Percentiles rank a stretch among this genome's conserved stretches.
phyloP scores from a whole-genome alignment of 768 basidiomycete genomes.

The Trametopsis cervina region DNA sequence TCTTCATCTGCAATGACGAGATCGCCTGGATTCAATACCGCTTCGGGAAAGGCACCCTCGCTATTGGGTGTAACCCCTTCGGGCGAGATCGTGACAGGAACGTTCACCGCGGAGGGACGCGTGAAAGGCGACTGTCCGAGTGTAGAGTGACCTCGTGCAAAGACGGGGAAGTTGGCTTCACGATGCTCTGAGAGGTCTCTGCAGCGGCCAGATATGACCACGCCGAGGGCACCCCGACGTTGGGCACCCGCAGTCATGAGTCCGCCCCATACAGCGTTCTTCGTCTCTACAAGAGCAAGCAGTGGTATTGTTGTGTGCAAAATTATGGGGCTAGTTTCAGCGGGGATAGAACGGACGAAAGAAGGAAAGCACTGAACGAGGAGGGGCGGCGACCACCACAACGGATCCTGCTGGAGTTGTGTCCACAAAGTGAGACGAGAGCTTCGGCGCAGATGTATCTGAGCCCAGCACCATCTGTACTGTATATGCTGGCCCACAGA shows the following conservation, averaged over 20 bases:
- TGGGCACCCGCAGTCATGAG: slow-evolving; percentile 85
- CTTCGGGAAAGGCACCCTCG: slow-evolving; percentile 42
- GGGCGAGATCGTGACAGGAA: slow-evolving; percentile 46
- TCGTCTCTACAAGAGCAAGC: slow-evolving; percentile 39
- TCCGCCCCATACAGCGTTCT: slow-evolving; percentile 89
- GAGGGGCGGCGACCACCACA: slow-evolving; percentile 70
- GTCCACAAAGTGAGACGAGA: slow-evolving; percentile 77
- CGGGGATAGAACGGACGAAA: slow-evolving; percentile 3
- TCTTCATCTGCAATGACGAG: slow-evolving; percentile 84
- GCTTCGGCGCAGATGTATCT: slow-evolving; percentile 54
- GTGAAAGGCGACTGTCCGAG: slow-evolving; percentile 84
- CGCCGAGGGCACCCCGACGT: slow-evolving; percentile 61
- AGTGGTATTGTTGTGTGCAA: neutral
- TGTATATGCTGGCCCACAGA: slow-evolving; percentile 82
- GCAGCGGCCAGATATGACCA: slow-evolving; percentile 79
- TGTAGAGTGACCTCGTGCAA: slow-evolving; percentile 75
- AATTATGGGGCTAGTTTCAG: neutral
- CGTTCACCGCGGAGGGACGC: slow-evolving; percentile 67
- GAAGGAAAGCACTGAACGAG: slow-evolving; percentile 38
- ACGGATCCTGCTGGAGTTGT: slow-evolving; percentile 56
- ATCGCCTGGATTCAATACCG: slow-evolving; percentile 66
- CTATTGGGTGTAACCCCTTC: slow-evolving; percentile 23
- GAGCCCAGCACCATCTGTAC: slow-evolving; percentile 69
- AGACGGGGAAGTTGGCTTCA: slow-evolving; percentile 67
- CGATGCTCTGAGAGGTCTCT: slow-evolving; percentile 80